Percentiles rank a stretch among this genome's conserved stretches.
These are phyloP conservation scores for Cladosporium velox DNA, from an alignment of 2,329 filamentous ascomycete genomes.

Conservation along the genomic window DNA sequence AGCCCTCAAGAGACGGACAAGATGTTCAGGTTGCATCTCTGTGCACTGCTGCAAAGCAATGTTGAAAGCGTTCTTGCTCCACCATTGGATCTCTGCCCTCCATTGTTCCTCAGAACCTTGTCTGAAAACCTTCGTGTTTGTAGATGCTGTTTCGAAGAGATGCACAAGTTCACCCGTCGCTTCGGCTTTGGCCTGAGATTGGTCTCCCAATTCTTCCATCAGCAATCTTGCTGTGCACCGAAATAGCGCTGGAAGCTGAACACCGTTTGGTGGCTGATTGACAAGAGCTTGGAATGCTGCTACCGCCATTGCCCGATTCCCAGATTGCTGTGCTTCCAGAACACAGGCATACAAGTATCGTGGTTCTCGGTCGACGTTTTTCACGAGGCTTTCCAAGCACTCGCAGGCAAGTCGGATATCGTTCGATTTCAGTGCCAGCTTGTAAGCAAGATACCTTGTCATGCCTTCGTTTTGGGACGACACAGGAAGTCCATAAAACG, in stretches of 20 bases:
- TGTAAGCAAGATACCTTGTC: slow-evolving; percentile 35
- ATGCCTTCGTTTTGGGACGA: slow-evolving; percentile 30
- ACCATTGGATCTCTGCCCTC: slow-evolving; percentile 74
- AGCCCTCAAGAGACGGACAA: slow-evolving; percentile 56
- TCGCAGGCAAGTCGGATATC: slow-evolving; percentile 54
- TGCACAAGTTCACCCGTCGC: slow-evolving; percentile 55
- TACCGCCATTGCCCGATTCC: slow-evolving; percentile 63
- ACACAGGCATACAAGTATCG: slow-evolving; percentile 78
- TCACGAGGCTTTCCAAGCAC: slow-evolving; percentile 64
- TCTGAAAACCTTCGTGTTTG: slow-evolving; percentile 47
- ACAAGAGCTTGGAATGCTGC: slow-evolving; percentile 62
- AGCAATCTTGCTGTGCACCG: slow-evolving; percentile 56
- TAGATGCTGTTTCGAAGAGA: slow-evolving; percentile 54
- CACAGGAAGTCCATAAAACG: slow-evolving; percentile 60
- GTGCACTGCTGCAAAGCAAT: slow-evolving; percentile 65
- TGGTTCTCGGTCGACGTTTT: slow-evolving; percentile 54
- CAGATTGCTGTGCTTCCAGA: slow-evolving; percentile 69
- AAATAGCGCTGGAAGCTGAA: slow-evolving; percentile 65
- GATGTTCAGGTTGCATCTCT: slow-evolving; percentile 56
- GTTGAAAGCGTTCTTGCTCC: slow-evolving; percentile 80
- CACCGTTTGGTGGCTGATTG: slow-evolving; percentile 52
- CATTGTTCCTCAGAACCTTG: slow-evolving; percentile 43
- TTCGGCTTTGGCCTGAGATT: slow-evolving; percentile 31
- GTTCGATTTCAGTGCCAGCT: slow-evolving; percentile 30
- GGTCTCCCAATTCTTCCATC: slow-evolving; percentile 44